Percentiles rank a stretch among this genome's conserved stretches.
These are phyloP conservation scores for Eucalyptus tenuipes DNA, from an alignment of 345 rosid genomes.

Conservation along the genomic window DNA sequence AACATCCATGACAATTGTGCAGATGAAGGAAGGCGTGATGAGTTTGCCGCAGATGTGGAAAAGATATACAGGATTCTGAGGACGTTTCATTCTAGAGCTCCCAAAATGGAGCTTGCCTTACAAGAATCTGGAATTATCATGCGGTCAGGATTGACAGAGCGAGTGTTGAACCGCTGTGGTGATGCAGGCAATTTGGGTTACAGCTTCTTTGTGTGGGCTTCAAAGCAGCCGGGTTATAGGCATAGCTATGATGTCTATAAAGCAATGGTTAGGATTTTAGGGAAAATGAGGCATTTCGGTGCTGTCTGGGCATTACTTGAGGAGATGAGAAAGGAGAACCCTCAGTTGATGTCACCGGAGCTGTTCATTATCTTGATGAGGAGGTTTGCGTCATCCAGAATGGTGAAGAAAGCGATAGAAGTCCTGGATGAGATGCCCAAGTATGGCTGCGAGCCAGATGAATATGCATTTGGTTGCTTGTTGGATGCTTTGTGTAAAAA, in stretches of 20 bases:
- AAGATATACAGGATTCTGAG: constrained; percentile 63
- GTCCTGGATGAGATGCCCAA: constrained; percentile 92
- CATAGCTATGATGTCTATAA: constrained; percentile 62
- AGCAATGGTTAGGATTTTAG: constrained; percentile 56
- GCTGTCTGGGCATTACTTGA: constrained; percentile 85
- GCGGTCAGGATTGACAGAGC: constrained; percentile 63
- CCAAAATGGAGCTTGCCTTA: constrained; percentile 72
- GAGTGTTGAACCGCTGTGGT: constrained; percentile 82
- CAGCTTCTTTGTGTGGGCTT: constrained; percentile 72
- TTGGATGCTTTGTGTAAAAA: constrained; percentile 81
- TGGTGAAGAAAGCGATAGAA: constrained; percentile 79
- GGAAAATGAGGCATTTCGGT: constrained; percentile 84
- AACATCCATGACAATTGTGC: constrained; percentile 1
- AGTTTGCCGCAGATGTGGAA: constrained; percentile 68
- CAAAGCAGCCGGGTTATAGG: constrained; percentile 61
- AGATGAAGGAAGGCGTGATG: constrained; percentile 17
- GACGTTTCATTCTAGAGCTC: constrained; percentile 56
- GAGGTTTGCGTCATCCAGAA: constrained; percentile 56
- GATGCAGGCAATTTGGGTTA: constrained; percentile 86
- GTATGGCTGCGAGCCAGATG: constrained; percentile 75
- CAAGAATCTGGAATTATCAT: constrained; percentile 59
- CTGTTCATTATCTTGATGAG: constrained; percentile 60
- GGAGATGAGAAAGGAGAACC: constrained; percentile 72
- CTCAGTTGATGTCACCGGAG: constrained; percentile 58
- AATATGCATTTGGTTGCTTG: constrained; percentile 61